phyloP scores from a whole-genome alignment of 805 yeast genomes.

The Zygosaccharomyces rouxii region DNA sequence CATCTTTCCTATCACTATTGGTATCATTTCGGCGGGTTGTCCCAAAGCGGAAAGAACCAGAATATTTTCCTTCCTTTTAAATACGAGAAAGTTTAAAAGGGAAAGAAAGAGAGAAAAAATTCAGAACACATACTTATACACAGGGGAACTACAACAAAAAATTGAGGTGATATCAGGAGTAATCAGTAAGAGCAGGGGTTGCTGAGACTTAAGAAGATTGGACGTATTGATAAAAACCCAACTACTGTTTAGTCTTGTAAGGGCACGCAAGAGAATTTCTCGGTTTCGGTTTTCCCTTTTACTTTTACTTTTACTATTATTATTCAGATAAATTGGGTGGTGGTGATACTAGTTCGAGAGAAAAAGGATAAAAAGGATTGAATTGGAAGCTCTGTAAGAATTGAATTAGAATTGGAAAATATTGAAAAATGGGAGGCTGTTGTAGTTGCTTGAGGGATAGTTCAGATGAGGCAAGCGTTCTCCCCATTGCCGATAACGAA shows the following conservation, averaged over 20 bases:
- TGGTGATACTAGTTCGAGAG: conserved; percentile 1
- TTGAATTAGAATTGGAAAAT: not conserved
- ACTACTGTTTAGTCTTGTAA: not conserved
- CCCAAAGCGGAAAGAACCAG: conserved; percentile 5
- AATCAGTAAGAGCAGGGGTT: not conserved
- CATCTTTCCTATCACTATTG: not conserved
- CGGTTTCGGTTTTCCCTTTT: not conserved
- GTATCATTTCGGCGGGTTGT: conserved; percentile 1
- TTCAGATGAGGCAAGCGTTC: conserved; percentile 46
- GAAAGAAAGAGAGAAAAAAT: not conserved
- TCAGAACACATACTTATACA: not conserved
- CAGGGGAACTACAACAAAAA: not conserved
- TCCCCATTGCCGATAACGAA: conserved; percentile 91
- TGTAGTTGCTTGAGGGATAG: conserved; percentile 43
- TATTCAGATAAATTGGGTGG: not conserved
- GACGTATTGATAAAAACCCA: not conserved
- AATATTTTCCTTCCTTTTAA: conserved; percentile 3
- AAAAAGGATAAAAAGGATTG: not conserved
- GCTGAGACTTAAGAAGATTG: not conserved
- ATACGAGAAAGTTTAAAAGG: not conserved
- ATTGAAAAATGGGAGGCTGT: conserved; percentile 45
- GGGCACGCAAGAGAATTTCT: not conserved
- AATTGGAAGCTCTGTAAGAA: not conserved
- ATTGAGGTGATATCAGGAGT: not conserved
- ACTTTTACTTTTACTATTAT: not conserved